Evolutionary conservation across 768 basidiomycete genomes (phyloP).

Genomic region (Trametes cubensis): DNA sequence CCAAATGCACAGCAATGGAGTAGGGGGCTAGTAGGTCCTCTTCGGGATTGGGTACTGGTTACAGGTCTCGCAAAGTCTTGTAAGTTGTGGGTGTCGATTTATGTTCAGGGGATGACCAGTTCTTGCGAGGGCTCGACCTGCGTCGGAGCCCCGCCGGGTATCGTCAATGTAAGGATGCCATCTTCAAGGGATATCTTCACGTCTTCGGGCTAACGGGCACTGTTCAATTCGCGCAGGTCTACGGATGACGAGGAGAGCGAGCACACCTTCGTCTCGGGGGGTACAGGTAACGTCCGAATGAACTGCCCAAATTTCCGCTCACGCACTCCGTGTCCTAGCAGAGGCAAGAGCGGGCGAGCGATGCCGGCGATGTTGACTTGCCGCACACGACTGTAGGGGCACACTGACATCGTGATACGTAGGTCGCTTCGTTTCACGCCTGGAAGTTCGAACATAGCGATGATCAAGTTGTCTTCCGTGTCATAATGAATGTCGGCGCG

Average conservation of each 20-base stretch:
- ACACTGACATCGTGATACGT: slow-evolving; percentile 60
- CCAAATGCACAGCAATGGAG: slow-evolving; percentile 2
- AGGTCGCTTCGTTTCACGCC: slow-evolving; percentile 63
- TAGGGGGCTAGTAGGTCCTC: not conserved
- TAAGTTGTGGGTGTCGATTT: not conserved
- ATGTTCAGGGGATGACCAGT: slow-evolving; percentile 44
- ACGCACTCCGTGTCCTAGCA: slow-evolving; percentile 39
- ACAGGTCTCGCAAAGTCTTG: slow-evolving; percentile 2
- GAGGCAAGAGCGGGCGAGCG: slow-evolving; percentile 43
- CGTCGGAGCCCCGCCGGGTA: slow-evolving; percentile 52
- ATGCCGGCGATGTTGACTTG: slow-evolving; percentile 60
- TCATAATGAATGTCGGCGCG: slow-evolving; percentile 67
- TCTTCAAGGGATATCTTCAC: slow-evolving; percentile 58
- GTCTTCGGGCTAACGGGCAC: slow-evolving; percentile 50
- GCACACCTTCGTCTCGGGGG: slow-evolving; percentile 58
- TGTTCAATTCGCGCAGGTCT: slow-evolving; percentile 4
- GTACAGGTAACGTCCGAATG: slow-evolving; percentile 54
- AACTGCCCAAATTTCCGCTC: slow-evolving; percentile 60
- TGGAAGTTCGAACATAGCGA: slow-evolving; percentile 69
- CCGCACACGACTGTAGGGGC: slow-evolving; percentile 61
- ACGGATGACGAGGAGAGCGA: slow-evolving; percentile 20
- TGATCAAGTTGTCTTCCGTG: slow-evolving; percentile 49
- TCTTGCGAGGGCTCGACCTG: slow-evolving; percentile 50
- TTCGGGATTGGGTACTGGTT: not conserved
- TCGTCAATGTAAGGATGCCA: slow-evolving; percentile 60